Base-by-base conservation (phyloP, 2,329 filamentous ascomycete species). In the Aureobasidium sp. region DNA sequence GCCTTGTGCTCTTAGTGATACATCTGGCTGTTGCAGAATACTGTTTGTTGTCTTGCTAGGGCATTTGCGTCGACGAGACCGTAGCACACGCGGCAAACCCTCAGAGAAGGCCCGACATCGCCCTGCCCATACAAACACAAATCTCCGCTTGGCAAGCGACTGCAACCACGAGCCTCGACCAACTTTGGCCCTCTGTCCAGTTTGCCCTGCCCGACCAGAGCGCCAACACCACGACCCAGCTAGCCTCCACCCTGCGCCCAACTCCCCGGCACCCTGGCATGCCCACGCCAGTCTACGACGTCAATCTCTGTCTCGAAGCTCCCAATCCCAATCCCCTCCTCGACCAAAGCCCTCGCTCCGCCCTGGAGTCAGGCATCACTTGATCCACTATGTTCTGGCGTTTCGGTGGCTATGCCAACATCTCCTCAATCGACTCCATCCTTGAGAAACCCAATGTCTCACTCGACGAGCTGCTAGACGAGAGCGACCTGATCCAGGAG, bases 321-420 rank as follows among this genome's bases (percentile, higher is more conserved):
- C 29, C 27, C 29, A 27, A 21, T 54, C 29, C 27, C 29, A 27
- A 54, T 6, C 50, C 13, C 50, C 36, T n/a, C 36, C 25, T 15
- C 25, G 9, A 42, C 36, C n/a, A 41, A 52, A 37, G 58, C 29
- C 36, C 58, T 39, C 21, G 30, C 37, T 52, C 52, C 41, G 21
- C 21, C 21, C 21, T 21, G 21, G 21, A 21, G 21, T 21, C 21
- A 21, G 21, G 21, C 63, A 62, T 65, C 39, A 63, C 65, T 37
- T 66, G 61, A 62, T 37, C 61, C 41, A 53, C 77, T 81, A 99
- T 99, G 94, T 99, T 99, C 79, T 99, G 94, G 94, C 89, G 93
- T 79, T 99, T 97, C 83, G 93, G 94, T 83, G 91, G 91, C 73
- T 97, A 97, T 83, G 90, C 92, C 82, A 96, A 91, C 83, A 89